Conservation (phyloP, 2,329 filamentous ascomycete genomes). For the Arthroderma uncinatum region DNA sequence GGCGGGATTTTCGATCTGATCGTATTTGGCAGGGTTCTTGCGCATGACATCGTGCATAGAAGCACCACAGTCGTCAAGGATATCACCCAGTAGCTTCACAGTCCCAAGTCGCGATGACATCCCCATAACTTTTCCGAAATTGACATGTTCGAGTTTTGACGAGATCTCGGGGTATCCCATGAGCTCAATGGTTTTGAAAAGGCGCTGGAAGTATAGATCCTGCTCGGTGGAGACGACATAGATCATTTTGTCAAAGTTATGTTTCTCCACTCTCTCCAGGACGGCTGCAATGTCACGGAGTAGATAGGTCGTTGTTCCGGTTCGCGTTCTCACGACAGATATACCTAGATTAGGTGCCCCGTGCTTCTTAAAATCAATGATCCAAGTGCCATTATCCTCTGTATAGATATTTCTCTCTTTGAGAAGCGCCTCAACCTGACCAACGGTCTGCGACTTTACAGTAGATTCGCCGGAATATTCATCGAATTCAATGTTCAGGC, state of each 20-base stretch:
- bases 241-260: conserved; percentile 65
- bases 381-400: conserved; percentile 59
- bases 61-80: conserved; percentile 61
- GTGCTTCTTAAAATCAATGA: conserved; percentile 61
- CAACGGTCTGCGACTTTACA: conserved; percentile 57
- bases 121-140: conserved; percentile 60
- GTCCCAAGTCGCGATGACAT: conserved; percentile 62
- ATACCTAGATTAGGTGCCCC: conserved; percentile 58
- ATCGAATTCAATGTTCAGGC: conserved; percentile 61
- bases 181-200: conserved; percentile 66
- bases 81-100: conserved; percentile 55
- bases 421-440: conserved; percentile 50
- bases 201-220: conserved; percentile 59
- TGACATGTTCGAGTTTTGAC: conserved; percentile 59
- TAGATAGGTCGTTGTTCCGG: conserved; percentile 66
- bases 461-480: conserved; percentile 64
- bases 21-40: conserved; percentile 71
- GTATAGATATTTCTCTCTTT: conserved; percentile 54
- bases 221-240: conserved; percentile 66
- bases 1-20: conserved; percentile 65
- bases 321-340: conserved; percentile 59
- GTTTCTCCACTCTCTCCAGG: conserved; percentile 50
- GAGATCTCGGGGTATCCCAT: conserved; percentile 59
- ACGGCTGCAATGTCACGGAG: conserved; percentile 69
- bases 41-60: conserved; percentile 88